phyloP scores from a whole-genome alignment of 2,329 filamentous ascomycete species.

The Botrytis fabae region DNA sequence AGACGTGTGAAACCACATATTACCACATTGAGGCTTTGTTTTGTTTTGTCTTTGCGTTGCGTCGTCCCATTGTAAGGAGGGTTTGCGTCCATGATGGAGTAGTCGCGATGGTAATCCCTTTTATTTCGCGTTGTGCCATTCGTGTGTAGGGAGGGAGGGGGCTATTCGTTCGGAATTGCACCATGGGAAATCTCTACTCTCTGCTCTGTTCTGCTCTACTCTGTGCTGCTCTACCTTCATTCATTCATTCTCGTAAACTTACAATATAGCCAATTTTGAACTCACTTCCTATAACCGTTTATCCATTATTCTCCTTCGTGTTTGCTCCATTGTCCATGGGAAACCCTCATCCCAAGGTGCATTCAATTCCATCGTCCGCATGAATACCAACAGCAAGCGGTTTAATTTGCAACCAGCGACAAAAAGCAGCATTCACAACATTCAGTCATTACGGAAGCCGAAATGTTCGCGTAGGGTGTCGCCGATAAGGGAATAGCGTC shows the following conservation, averaged over 20 bases:
- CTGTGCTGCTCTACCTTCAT: not conserved
- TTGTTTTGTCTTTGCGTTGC: slow-evolving; percentile 35
- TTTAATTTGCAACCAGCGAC: not conserved
- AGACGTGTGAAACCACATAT: slow-evolving; percentile 32
- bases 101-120: slow-evolving; percentile 8
- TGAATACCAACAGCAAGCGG: not conserved
- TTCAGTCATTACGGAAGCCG: not conserved
- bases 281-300: not conserved
- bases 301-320: not conserved
- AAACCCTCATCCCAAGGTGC: not conserved
- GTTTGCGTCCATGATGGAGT: slow-evolving; percentile 5
- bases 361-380: not conserved
- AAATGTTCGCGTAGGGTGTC: slow-evolving; percentile 8
- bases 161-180: not conserved
- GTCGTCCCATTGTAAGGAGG: not conserved
- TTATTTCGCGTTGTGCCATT: slow-evolving; percentile 9
- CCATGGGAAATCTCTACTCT: not conserved
- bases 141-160: not conserved
- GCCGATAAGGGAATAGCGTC: slow-evolving; percentile 24
- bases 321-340: not conserved
- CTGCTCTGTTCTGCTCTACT: not conserved
- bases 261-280: not conserved
- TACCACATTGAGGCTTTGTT: slow-evolving; percentile 38
- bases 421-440: slow-evolving; percentile 5
- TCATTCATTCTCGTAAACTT: slow-evolving; percentile 4